A percentile compares a stretch with the other conserved stretches of the same genome.
These are phyloP conservation scores for Somion occarium DNA, from an alignment of 1,284 basidiomycete species.

Conservation along the genomic window DNA sequence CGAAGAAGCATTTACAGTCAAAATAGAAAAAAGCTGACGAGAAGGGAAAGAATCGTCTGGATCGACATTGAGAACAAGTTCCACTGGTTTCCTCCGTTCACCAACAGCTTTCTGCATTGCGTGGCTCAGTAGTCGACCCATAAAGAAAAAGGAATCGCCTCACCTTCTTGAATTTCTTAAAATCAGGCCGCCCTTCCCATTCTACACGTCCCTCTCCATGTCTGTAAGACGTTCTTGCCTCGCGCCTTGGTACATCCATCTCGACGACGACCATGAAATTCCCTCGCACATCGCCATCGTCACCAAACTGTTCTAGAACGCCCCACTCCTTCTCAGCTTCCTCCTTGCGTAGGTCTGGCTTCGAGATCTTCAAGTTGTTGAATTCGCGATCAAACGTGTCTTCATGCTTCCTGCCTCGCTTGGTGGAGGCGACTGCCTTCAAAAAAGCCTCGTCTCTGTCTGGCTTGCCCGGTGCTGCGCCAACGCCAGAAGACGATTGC, in stretches of 20 bases:
- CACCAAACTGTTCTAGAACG: conserved; percentile 70
- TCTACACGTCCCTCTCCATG: conserved; percentile 26
- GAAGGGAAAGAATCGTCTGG: conserved; percentile 13
- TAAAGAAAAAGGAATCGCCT: conserved; percentile 13
- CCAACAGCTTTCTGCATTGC: conserved; percentile 25
- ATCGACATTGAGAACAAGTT: conserved; percentile 42
- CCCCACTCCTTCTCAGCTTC: conserved; percentile 52
- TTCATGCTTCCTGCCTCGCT: conserved; percentile 63
- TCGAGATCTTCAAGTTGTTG: conserved; percentile 75
- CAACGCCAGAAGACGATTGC: conserved; percentile 12
- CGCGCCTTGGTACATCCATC: conserved; percentile 47
- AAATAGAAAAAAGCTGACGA: no score
- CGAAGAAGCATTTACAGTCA: no score
- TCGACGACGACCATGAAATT: conserved; percentile 87
- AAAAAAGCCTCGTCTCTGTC: conserved; percentile 69
- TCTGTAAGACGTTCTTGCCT: conserved; percentile 15
- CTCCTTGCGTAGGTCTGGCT: conserved; percentile 43
- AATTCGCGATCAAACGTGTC: conserved; percentile 83
- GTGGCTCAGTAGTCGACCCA: no score
- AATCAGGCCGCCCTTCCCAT: conserved; percentile 66
- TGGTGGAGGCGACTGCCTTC: conserved; percentile 69
- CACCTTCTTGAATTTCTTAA: conserved; percentile 86
- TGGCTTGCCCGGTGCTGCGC: conserved; percentile 43
- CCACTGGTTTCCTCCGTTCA: conserved; percentile 37
- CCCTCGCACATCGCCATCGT: conserved; percentile 60